Evolutionary conservation across 805 yeast genomes (phyloP).

Genomic region (Barnettozyma sucrosica): DNA sequence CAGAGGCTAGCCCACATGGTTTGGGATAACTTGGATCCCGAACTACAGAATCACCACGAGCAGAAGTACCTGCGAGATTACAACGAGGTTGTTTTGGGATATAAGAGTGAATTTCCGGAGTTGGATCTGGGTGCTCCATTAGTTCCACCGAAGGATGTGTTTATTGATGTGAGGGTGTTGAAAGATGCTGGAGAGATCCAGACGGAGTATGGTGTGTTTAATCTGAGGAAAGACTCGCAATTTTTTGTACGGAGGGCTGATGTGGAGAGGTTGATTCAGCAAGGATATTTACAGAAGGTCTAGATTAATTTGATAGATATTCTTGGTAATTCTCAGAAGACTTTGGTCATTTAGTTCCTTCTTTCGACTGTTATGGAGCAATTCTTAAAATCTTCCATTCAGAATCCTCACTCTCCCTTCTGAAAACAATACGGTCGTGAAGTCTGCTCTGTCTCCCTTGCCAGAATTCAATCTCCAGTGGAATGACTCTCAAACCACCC

Average conservation of each 20-base stretch:
- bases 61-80: slow-evolving; percentile 71
- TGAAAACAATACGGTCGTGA: slow-evolving; percentile 81
- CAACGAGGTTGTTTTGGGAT: slow-evolving; percentile 63
- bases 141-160: slow-evolving; percentile 86
- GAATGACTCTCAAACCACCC: slow-evolving; percentile 91
- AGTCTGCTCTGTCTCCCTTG: slow-evolving; percentile 88
- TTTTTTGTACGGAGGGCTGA: slow-evolving; percentile 91
- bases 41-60: slow-evolving; percentile 67
- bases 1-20: slow-evolving; percentile 57
- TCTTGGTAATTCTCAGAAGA: background rate
- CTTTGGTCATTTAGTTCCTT: background rate
- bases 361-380: slow-evolving; percentile 43
- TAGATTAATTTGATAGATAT: slow-evolving; percentile 16
- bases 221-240: slow-evolving; percentile 87
- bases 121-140: slow-evolving; percentile 84
- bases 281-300: slow-evolving; percentile 81
- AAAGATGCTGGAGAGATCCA: slow-evolving; percentile 96
- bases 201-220: slow-evolving; percentile 95
- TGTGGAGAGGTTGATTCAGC: slow-evolving; percentile 89
- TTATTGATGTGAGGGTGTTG: slow-evolving; percentile 88
- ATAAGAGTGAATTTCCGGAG: slow-evolving; percentile 75
- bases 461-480: slow-evolving; percentile 93
- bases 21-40: slow-evolving; percentile 63
- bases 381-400: slow-evolving; percentile 65
- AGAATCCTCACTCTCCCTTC: slow-evolving; percentile 44